Base-by-base conservation (phyloP, 2,329 filamentous ascomycete genomes). In the Penicillium sp. region DNA sequence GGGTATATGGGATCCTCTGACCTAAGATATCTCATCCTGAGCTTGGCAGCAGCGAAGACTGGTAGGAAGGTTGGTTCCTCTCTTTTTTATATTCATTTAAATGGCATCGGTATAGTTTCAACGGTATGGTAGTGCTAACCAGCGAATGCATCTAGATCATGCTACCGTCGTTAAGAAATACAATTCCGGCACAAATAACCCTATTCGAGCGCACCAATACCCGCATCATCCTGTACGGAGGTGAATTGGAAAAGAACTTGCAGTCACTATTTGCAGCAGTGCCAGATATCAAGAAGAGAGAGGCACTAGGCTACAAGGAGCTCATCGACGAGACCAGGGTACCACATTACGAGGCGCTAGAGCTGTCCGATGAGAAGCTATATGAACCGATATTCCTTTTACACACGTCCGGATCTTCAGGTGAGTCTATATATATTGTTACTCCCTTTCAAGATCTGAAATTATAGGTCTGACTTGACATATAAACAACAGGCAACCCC, bases 321-420 rank as follows among this genome's bases (percentile, higher is more conserved):
- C 7, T 59, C 1, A 11, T 59, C 11, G 42, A 54, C 5, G 30
- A 52, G n/a, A 47, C 35, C 14, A 35, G 9, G 3, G 50, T 49
- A 14, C 38, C 55, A 23, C 58, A 52, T 33, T 56, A 54, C 43
- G 23, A 48, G 30, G 55, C 45, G 6, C 45, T 35, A 49, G 42
- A 50, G 30, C 45, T 56, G 18, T 30, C 55, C 7, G 49, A 59
- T 38, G 58, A 59, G 35, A 47, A 57, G 24, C 46, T 46, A 2
- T n/a, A 55, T 16, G 58, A 59, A 2, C 58, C 58, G 4, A 57
- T 59, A 5, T 43, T 59, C 18, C 26, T 50, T 12, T 24, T 59
- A 11, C 58, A 59, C 12, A 59, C 58, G 1, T 59, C 58, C n/a
- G 58, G 58, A 8, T 57, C 58, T 24, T 59, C 58, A 42, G 55